Conservation (phyloP, 202 grass and related monocot species). For the Setaria viridis region DNA sequence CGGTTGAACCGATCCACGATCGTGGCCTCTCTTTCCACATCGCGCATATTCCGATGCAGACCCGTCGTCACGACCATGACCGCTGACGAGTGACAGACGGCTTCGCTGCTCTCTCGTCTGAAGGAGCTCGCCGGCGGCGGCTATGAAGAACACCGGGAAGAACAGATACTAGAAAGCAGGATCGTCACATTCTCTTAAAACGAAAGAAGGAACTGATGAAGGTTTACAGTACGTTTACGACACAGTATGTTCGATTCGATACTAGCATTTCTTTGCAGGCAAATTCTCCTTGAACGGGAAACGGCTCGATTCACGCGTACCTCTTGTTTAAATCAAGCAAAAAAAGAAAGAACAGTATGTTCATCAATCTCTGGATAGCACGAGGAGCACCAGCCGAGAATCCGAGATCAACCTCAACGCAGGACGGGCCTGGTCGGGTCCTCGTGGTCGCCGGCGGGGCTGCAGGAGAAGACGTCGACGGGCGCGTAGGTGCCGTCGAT, state of each 20-base stretch:
- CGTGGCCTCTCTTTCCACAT: neutral
- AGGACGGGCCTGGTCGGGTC: slow-evolving; percentile 52
- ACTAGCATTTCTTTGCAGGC: neutral
- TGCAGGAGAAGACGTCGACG: slow-evolving; percentile 67
- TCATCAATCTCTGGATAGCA: neutral
- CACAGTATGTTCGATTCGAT: too few species aligned
- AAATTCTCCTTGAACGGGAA: neutral
- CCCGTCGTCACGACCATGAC: neutral
- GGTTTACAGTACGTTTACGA: neutral
- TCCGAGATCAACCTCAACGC: neutral
- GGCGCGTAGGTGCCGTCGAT: slow-evolving; percentile 65
- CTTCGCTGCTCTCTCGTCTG: neutral
- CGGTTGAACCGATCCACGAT: slow-evolving; percentile 53
- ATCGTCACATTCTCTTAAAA: neutral
- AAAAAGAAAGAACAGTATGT: neutral
- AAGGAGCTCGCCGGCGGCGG: neutral
- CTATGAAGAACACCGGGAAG: neutral
- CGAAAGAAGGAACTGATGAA: neutral
- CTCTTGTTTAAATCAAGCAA: neutral
- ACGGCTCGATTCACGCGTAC: neutral
- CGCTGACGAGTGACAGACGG: neutral
- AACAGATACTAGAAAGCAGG: neutral
- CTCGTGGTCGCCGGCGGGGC: slow-evolving; percentile 55
- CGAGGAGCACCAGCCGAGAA: neutral
- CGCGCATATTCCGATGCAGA: slow-evolving; percentile 30